These are phyloP conservation scores for Wickerhamiella sergipiensis DNA, from an alignment of 805 yeast species.

Conservation along the genomic window DNA sequence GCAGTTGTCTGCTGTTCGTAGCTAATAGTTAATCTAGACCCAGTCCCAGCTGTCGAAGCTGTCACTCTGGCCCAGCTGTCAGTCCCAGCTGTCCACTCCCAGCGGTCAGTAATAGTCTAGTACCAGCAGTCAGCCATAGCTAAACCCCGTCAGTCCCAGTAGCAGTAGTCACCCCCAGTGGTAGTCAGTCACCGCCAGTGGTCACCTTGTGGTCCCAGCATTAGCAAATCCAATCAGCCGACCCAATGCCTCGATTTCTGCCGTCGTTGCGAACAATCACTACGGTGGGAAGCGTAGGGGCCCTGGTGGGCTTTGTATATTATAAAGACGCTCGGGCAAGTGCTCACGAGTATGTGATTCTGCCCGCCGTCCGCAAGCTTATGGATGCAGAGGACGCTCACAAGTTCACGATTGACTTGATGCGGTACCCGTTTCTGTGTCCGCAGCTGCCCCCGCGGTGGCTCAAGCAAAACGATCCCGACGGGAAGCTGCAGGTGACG, in stretches of 20 bases:
- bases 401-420: constrained; percentile 49
- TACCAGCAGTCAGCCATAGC: too few species aligned
- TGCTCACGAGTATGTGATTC: constrained; percentile 62
- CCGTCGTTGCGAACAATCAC: constrained; percentile 10
- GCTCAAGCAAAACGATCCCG: constrained; percentile 22
- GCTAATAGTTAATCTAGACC: too few species aligned
- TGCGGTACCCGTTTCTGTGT: constrained; percentile 34
- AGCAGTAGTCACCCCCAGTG: too few species aligned
- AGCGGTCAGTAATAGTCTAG: too few species aligned
- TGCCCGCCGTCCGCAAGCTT: constrained; percentile 57
- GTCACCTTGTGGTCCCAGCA: too few species aligned
- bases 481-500: constrained; percentile 17
- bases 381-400: constrained; percentile 87
- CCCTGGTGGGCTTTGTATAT: constrained; percentile 35
- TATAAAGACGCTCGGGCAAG: constrained; percentile 67
- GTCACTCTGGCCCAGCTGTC: too few species aligned
- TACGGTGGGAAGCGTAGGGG: constrained; percentile 13
- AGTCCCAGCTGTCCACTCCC: too few species aligned
- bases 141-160: too few species aligned
- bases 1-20: too few species aligned
- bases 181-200: too few species aligned
- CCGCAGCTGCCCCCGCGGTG: constrained; percentile 19
- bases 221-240: background rate
- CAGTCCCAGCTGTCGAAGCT: too few species aligned
- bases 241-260: background rate